Base-by-base conservation (phyloP, 805 yeast genomes). In the Pichia insulana region DNA sequence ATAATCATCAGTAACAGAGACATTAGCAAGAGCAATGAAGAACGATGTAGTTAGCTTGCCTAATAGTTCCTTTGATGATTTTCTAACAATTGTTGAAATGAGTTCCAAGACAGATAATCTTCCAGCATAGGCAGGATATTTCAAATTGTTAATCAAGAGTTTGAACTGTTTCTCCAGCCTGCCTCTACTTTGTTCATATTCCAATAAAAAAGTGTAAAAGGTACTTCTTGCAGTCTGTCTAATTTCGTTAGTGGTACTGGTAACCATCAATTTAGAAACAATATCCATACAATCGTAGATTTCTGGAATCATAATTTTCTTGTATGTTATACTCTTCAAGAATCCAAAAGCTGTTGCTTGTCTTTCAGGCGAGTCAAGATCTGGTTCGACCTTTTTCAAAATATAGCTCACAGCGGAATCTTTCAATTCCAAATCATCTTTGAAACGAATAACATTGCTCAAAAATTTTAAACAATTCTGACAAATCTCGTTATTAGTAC, bases 111-210 rank as follows among this genome's bases (percentile, higher is more conserved):
- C 95, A 0, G 97, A 85, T 50, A 82, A 81, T 40, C 97, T 71
- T 40, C 98, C 98, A 34, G 76, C 71, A 44, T 83, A 83, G 3
- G 95, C 79, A 4, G 94, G 89, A 57, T 92, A 92, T 19, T 78
- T 72, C 49, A 92, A 65, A 58, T 92, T 92, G 42, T 76, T 76
- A 8, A 89, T 83, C 61, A 92, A 68, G 56, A 82, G 79, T 49
- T 80, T 78, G 63, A 90, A 80, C 50, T 86, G 94, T 52, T 81
- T 84, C 49, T 84, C 92, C 37, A 92, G 59, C 49, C 86, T 74
- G 4, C 90, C 88, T 52, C 80, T 73, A 27, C 97, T 88, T 64
- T 90, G 97, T 53, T 95, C 97, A 56, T 85, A 92, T 53, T 88
- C 96, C 83, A 87, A 83, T 55, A 92, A 64, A 53, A 92, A 92